Percentiles rank a stretch among this genome's conserved stretches.
phyloP scores from a whole-genome alignment of 1,139 yeast species.

The Lodderomyces parapsilosis region DNA sequence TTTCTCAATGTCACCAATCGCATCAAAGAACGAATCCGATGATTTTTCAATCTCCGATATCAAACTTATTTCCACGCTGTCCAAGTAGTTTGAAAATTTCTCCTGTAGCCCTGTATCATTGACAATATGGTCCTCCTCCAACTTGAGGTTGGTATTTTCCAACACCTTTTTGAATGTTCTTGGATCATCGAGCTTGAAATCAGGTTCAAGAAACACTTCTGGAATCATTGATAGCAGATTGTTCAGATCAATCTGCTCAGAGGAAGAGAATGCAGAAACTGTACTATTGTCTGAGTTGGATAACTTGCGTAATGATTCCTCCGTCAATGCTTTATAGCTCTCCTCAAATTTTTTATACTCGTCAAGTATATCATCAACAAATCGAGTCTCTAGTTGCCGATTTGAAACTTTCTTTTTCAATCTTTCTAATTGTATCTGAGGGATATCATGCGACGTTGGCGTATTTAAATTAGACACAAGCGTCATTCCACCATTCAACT shows the following conservation, averaged over 20 bases:
- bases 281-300: constrained; percentile 11
- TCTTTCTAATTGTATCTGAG: constrained; percentile 71
- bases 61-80: constrained; percentile 76
- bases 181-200: constrained; percentile 86
- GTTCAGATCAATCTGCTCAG: constrained; percentile 10
- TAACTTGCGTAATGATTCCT: constrained; percentile 48
- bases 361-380: constrained; percentile 40
- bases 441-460: constrained; percentile 83
- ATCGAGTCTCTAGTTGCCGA: constrained; percentile 44
- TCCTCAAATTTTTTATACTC: constrained; percentile 59
- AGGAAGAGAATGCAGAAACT: constrained; percentile 17
- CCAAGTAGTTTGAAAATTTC: constrained; percentile 76
- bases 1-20: constrained; percentile 71
- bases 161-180: constrained; percentile 75
- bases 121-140: constrained; percentile 16
- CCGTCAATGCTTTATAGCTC: constrained; percentile 47
- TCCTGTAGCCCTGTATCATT: constrained; percentile 71
- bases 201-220: constrained; percentile 58
- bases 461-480: constrained; percentile 49
- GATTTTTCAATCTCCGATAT: constrained; percentile 83
- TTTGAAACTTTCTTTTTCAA: constrained; percentile 49
- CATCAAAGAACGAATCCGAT: constrained; percentile 79
- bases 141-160: constrained; percentile 47
- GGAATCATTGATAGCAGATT: constrained; percentile 51
- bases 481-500: constrained; percentile 42